phyloP scores from a whole-genome alignment of 2,329 filamentous ascomycete species.

The Sordariomycetes sp. region DNA sequence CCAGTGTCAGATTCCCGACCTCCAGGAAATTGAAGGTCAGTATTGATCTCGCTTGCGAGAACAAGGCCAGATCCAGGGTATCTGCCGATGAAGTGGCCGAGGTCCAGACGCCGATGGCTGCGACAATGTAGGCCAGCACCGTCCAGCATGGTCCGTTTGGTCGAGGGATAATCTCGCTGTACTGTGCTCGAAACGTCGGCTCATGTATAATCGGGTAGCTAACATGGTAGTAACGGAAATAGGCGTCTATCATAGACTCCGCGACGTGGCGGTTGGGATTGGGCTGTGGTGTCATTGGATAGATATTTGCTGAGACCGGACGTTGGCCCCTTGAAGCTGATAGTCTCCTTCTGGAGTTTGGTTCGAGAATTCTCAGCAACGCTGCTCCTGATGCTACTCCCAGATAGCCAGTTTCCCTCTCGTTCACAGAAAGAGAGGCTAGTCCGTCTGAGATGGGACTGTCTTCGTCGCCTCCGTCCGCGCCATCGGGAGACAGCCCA shows the following conservation, averaged over 20 bases:
- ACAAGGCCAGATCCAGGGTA: conserved; percentile 16
- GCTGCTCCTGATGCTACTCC: too few relatives aligned
- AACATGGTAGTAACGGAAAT: conserved; percentile 33
- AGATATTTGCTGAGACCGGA: too few relatives aligned
- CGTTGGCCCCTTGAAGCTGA: too few relatives aligned
- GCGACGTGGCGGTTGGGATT: conserved; percentile 21
- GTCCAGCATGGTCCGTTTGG: conserved; percentile 20
- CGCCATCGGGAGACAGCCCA: too few relatives aligned
- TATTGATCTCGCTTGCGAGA: conserved; percentile 18
- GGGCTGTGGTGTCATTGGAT: too few relatives aligned
- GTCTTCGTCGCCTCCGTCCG: too few relatives aligned
- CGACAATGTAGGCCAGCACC: conserved; percentile 21
- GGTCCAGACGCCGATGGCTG: conserved; percentile 26
- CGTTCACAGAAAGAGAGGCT: too few relatives aligned
- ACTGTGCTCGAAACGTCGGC: conserved; percentile 29
- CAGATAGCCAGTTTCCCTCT: too few relatives aligned
- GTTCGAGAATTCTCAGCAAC: too few relatives aligned
- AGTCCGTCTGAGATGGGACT: too few relatives aligned
- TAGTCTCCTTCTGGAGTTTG: too few relatives aligned
- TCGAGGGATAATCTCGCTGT: conserved; percentile 20
- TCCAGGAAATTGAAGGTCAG: conserved; percentile 33
- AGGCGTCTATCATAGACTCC: conserved; percentile 26
- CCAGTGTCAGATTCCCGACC: conserved; percentile 31
- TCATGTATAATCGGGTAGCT: conserved; percentile 38
- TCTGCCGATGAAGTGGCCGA: conserved; percentile 11